A percentile compares a stretch with the other conserved stretches of the same genome.
phyloP scores from a whole-genome alignment of 164 flowering plant species.

The grape (Vitis vinifera) region DNA sequence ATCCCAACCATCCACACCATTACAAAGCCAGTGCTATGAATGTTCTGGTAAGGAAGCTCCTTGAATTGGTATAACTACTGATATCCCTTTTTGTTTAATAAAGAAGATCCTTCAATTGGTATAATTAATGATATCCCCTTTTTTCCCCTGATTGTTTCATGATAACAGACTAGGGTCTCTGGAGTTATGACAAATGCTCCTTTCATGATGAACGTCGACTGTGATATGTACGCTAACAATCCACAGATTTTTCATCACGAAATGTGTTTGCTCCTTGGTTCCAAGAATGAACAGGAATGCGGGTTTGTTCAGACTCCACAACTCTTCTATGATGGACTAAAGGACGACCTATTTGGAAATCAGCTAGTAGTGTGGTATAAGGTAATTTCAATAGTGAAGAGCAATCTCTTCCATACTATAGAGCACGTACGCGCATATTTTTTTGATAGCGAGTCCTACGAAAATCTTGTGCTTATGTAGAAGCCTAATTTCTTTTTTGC shows the following conservation, averaged over 20 bases:
- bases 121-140: too few species aligned
- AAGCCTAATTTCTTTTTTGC: too few species aligned
- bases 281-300: conserved; percentile 24
- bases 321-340: conserved; percentile 35
- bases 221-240: conserved; percentile 68
- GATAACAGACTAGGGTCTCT: conserved; percentile 53
- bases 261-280: conserved; percentile 50
- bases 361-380: conserved; percentile 15
- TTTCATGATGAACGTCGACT: conserved; percentile 67
- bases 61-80: conserved; percentile 7
- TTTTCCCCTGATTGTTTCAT: too few species aligned
- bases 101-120: too few species aligned
- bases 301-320: conserved; percentile 63
- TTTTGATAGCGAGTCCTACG: too few species aligned
- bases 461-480: too few species aligned
- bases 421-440: too few species aligned
- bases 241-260: conserved; percentile 48
- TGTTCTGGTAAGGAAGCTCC: conserved; percentile 36
- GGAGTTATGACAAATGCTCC: conserved; percentile 78
- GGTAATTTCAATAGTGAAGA: conserved; percentile 14
- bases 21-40: conserved; percentile 85
- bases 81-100: conserved; percentile 2
- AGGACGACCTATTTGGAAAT: conserved; percentile 55
- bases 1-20: conserved; percentile 53
- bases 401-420: too few species aligned